phyloP scores from a whole-genome alignment of 2,329 filamentous ascomycete genomes.

The Trichoderma gracile region DNA sequence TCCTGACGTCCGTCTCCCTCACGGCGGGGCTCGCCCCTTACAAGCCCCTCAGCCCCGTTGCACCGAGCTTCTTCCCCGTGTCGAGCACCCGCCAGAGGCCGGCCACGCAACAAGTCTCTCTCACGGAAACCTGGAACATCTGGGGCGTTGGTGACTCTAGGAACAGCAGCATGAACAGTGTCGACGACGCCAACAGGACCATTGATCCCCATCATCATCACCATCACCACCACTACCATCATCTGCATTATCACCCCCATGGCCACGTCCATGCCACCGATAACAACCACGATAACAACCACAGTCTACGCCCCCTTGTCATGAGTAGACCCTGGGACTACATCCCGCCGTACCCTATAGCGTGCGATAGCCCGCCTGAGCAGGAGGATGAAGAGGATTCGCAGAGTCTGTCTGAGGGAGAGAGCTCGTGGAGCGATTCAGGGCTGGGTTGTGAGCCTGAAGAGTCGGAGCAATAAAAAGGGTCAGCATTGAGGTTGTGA shows the following conservation, averaged over 20 bases:
- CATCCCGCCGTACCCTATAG: background rate
- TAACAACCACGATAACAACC: no score
- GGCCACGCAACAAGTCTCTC: background rate
- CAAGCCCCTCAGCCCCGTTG: background rate
- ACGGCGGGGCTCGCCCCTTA: background rate
- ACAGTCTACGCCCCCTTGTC: no score
- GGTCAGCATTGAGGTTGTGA: no score
- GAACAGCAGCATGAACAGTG: no score
- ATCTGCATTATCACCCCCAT: background rate
- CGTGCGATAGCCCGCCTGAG: background rate
- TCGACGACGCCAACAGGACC: no score
- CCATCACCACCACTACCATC: background rate
- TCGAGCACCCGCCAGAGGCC: background rate
- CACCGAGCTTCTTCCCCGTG: background rate
- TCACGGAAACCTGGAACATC: background rate
- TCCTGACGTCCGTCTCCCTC: no score
- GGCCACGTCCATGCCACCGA: background rate
- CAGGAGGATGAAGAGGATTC: background rate
- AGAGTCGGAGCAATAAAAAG: no score
- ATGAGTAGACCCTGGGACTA: background rate
- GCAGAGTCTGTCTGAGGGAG: background rate
- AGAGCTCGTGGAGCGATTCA: no score
- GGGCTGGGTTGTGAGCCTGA: no score
- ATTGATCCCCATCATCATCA: background rate
- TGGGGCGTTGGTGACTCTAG: background rate